Base-by-base conservation (phyloP, 352 stramenopile genomes). In the Thraustotheca clavata region DNA sequence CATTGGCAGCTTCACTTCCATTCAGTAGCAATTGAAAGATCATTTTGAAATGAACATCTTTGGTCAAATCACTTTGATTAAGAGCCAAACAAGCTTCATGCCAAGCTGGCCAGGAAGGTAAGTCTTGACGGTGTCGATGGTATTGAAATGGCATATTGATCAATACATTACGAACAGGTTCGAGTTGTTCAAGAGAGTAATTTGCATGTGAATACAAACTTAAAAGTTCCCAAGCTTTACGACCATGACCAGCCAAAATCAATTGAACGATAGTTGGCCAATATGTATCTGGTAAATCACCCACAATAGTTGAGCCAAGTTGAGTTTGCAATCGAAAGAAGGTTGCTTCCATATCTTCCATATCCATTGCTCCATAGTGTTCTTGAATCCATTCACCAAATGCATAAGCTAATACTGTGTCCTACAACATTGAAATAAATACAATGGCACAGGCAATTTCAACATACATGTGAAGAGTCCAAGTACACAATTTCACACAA, bases 401-500 rank as follows among this genome's bases (percentile, higher is more conserved):
- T 27, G 88, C 81, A 70, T 92, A 92, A 4, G 81, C 77, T 34
- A 89, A 68, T 27, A 68, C 66, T 34, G 67, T 73, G 68, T 91
- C 80, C 33, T 79, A 75, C 59, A 76, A 73, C 4, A 69, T 67
- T 36, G 77, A 77, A 41, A 73, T 70, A 60, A 85, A 79, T 8
- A 27, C 39, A 47, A 24, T 24, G 39, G 39, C 39, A 4, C 22
- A 24, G 39, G n/a, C 39, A 47, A 27, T 2, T n/a, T 47, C 22
- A 2, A 24, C 39, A 24, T 47, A 47, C 39, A 4, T 47, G 22
- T 27, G 55, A 49, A 29, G 32, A 24, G 34, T 50, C 35, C 24
- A 92, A 72, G 24, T 89, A 77, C 27, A 91, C 69, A 43, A 92
- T 67, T 67, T 92, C 83, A 31, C 83, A 89, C 46, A 92, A 54